Evolutionary conservation across 441 rosid genomes (phyloP), one percentile per base, ranked within the genome.

Genomic region (Raphanus hybrid): DNA sequence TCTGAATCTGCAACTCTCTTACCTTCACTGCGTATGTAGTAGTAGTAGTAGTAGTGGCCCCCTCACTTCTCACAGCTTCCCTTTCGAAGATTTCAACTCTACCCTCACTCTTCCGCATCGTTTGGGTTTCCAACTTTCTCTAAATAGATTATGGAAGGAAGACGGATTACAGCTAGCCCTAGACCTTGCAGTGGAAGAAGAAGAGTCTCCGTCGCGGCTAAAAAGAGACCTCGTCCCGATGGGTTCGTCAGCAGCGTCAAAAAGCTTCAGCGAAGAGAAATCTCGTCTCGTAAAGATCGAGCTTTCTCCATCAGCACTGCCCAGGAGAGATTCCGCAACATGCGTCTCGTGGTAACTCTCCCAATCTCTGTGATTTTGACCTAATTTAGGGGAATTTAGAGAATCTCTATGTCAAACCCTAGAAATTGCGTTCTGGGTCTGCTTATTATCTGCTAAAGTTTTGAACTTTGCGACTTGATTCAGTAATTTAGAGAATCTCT

Each of bases 221-320:
- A 84, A 76, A 89, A 89, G 71, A 85, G 91, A 23, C 20, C 74
- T 66, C 52, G 73, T 4, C 75, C 78, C 10, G 89, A 88, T 73
- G 88, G 87, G 8, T 82, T 86, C 74, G 93, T 87, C 67, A 87
- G 86, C 80, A 89, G 89, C 68, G 90, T 90, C 63, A 88, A 85
- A 83, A 90, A 90, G 84, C 88, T 90, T 60, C 94, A 90, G 73
- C 83, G 91, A 64, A 76, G 94, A 50, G 91, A 90, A 81, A 90
- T 90, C 70, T 79, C 86, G 29, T 90, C 94, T 65, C 85, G 86
- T 68, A 82, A 86, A 2, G 87, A 85, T 71, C 87, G 87, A 69
- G 87, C 84, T 73, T 90, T 85, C 84, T 82, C 86, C 48, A 81
- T 87, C 74, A 78, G 83, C 67, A 83, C 84, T n/a, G 88, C 90